Conservation (phyloP, 345 rosid species). For the Citrus trifoliata region DNA sequence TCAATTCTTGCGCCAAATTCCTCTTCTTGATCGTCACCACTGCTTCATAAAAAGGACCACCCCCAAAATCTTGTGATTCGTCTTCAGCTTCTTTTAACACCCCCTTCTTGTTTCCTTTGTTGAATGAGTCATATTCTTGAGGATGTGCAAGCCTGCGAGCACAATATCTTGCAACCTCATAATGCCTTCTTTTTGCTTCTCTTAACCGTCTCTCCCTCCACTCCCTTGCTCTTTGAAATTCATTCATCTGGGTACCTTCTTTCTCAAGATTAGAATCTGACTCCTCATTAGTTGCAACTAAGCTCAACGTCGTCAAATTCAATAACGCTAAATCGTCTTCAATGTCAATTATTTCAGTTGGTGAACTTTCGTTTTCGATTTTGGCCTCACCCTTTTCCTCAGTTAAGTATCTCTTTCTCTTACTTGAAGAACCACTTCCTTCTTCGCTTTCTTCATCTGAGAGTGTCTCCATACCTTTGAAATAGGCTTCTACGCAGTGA, state of each 20-base stretch:
- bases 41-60: slow-evolving; percentile 28
- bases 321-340: not conserved
- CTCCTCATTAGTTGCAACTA: not conserved
- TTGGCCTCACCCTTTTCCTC: slow-evolving; percentile 17
- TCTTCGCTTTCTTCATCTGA: slow-evolving; percentile 17
- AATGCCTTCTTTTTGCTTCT: not conserved
- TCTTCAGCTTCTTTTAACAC: not conserved
- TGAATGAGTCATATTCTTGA: not conserved
- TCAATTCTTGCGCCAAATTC: slow-evolving; percentile 5
- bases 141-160: slow-evolving; percentile 17
- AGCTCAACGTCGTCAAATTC: not conserved
- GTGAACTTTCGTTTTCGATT: not conserved
- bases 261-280: not conserved
- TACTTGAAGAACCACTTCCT: slow-evolving; percentile 3
- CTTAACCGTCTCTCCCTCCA: not conserved
- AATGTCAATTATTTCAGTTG: not conserved
- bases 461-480: slow-evolving; percentile 7
- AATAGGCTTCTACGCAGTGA: not conserved
- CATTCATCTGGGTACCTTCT: not conserved
- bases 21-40: slow-evolving; percentile 27
- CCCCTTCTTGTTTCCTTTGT: not conserved
- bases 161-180: not conserved
- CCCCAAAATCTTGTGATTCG: slow-evolving; percentile 3
- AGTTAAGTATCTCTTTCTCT: slow-evolving; percentile 12
- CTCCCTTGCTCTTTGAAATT: not conserved